These are phyloP conservation scores for Ogataea trehalophila DNA, from an alignment of 805 yeast genomes.

Conservation along the genomic window DNA sequence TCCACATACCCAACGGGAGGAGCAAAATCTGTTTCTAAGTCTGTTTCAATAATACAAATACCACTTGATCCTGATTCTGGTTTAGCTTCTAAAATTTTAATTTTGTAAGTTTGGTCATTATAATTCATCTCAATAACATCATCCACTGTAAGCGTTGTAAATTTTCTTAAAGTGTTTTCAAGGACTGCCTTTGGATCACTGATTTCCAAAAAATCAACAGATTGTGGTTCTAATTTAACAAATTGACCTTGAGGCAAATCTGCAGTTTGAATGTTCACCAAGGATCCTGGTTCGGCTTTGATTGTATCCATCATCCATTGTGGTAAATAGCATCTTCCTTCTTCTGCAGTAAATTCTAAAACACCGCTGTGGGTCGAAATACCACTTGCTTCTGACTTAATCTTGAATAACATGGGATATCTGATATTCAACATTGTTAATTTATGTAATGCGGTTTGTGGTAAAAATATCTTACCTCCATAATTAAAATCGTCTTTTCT, in stretches of 20 bases:
- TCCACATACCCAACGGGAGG: slow-evolving; percentile 99
- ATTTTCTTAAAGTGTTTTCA: slow-evolving; percentile 86
- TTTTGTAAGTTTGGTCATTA: slow-evolving; percentile 71
- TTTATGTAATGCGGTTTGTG: slow-evolving; percentile 87
- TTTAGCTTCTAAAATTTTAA: slow-evolving; percentile 80
- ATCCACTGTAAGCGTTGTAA: slow-evolving; percentile 77
- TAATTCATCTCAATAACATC: slow-evolving; percentile 84
- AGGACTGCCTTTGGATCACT: slow-evolving; percentile 95
- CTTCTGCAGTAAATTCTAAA: slow-evolving; percentile 93
- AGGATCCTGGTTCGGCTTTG: slow-evolving; percentile 68
- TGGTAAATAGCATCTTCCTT: slow-evolving; percentile 91
- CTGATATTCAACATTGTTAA: slow-evolving; percentile 86
- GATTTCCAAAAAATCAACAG: slow-evolving; percentile 87
- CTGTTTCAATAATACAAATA: slow-evolving; percentile 94
- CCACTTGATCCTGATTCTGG: slow-evolving; percentile 65
- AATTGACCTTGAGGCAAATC: slow-evolving; percentile 83
- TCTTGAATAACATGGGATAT: slow-evolving; percentile 92
- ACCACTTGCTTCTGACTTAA: slow-evolving; percentile 56
- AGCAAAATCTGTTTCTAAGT: slow-evolving; percentile 94
- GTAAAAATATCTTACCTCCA: slow-evolving; percentile 94
- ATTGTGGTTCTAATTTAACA: slow-evolving; percentile 93
- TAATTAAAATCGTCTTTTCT: slow-evolving; percentile 75
- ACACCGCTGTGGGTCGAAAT: slow-evolving; percentile 85
- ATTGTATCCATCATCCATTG: slow-evolving; percentile 93
- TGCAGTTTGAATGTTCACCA: slow-evolving; percentile 67